These are phyloP conservation scores for Clitopilus hobsonii DNA, from an alignment of 768 basidiomycete species.

Conservation along the genomic window DNA sequence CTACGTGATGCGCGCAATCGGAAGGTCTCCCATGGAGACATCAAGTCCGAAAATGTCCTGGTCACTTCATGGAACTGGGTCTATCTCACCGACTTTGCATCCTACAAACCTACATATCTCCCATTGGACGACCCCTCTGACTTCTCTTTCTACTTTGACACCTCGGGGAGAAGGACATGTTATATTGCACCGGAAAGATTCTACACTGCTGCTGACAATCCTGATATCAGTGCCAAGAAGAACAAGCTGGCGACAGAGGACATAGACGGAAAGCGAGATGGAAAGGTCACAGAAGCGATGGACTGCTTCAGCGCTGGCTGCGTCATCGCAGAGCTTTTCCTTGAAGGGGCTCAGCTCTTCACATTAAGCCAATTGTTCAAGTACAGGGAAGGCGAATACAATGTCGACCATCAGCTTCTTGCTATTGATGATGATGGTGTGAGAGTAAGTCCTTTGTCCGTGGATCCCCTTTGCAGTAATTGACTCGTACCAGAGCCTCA, in stretches of 20 bases:
- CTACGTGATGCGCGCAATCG: slow-evolving; percentile 78
- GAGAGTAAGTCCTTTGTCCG: slow-evolving; percentile 47
- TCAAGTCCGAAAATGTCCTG: slow-evolving; percentile 96
- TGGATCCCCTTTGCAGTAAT: slow-evolving; percentile 6
- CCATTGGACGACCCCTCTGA: slow-evolving; percentile 96
- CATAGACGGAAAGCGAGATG: slow-evolving; percentile 64
- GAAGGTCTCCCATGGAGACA: slow-evolving; percentile 94
- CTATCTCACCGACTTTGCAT: slow-evolving; percentile 92
- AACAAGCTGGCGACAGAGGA: slow-evolving; percentile 47
- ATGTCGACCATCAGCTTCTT: slow-evolving; percentile 64
- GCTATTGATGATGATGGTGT: slow-evolving; percentile 80
- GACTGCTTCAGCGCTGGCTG: slow-evolving; percentile 95
- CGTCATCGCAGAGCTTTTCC: slow-evolving; percentile 92
- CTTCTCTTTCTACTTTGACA: slow-evolving; percentile 98
- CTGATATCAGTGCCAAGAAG: slow-evolving; percentile 69
- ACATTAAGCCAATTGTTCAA: slow-evolving; percentile 94
- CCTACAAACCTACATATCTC: slow-evolving; percentile 92
- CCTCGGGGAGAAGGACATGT: slow-evolving; percentile 88
- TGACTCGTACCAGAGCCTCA: slow-evolving; percentile 62
- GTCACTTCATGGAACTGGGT: slow-evolving; percentile 97
- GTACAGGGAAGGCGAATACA: slow-evolving; percentile 83
- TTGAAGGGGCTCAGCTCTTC: slow-evolving; percentile 91
- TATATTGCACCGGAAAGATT: slow-evolving; percentile 97
- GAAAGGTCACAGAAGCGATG: slow-evolving; percentile 91
- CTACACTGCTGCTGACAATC: slow-evolving; percentile 67